Percentiles rank a stretch among this genome's conserved stretches.
phyloP scores from a whole-genome alignment of 2,329 filamentous ascomycete species.

The Ceratocystis papillata region DNA sequence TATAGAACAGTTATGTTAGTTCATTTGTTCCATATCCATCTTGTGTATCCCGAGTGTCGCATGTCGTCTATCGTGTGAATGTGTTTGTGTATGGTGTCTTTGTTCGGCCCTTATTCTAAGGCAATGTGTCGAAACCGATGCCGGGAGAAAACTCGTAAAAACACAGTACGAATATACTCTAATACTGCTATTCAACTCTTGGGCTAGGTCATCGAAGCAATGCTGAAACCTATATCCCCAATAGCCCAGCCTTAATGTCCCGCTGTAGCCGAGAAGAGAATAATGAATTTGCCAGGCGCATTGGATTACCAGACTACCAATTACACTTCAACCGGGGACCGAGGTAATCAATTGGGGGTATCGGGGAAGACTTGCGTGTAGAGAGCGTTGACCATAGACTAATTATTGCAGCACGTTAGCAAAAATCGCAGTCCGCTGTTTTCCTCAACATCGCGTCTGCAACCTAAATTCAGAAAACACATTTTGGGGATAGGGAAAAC shows the following conservation, averaged over 20 bases:
- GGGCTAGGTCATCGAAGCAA: background rate
- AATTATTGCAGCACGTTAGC: slow-evolving; percentile 22
- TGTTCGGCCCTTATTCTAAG: background rate
- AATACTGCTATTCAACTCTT: background rate
- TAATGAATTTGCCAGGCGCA: background rate
- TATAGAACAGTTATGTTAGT: slow-evolving; percentile 33
- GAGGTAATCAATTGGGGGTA: background rate
- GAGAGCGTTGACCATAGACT: slow-evolving; percentile 40
- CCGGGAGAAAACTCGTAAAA: background rate
- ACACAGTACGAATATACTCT: background rate
- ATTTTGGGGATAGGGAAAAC: slow-evolving; percentile 29
- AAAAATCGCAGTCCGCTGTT: background rate
- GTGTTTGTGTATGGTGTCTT: background rate
- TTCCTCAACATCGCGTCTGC: background rate
- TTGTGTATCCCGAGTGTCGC: background rate
- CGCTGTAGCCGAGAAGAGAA: background rate
- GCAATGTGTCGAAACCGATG: background rate
- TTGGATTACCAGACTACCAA: background rate
- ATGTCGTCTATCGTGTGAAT: background rate
- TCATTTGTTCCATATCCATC: background rate
- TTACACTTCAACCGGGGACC: background rate
- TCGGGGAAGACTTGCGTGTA: slow-evolving; percentile 44
- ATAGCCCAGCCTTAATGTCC: background rate
- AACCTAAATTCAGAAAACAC: slow-evolving; percentile 24
- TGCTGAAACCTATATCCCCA: background rate